Conservation (phyloP, 352 stramenopile species). For the Globisporangium nodosum region DNA sequence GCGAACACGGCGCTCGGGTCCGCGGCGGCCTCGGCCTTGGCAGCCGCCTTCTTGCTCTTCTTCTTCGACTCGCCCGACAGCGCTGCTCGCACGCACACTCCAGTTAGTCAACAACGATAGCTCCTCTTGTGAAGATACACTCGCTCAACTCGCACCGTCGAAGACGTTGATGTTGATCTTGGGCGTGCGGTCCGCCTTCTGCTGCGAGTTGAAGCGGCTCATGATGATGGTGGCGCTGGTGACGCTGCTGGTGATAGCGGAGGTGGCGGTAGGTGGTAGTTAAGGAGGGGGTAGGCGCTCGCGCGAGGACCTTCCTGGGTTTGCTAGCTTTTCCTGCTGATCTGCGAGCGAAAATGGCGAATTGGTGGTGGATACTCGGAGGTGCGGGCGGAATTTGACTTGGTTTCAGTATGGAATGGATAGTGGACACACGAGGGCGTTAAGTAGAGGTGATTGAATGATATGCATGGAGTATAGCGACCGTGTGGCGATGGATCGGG, state of each 20-base stretch:
- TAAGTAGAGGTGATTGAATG: background rate
- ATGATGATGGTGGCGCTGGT: conserved; percentile 1
- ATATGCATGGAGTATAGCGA: too few species aligned
- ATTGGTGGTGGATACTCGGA: background rate
- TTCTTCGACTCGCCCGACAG: conserved; percentile 29
- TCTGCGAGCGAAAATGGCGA: background rate
- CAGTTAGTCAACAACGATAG: background rate
- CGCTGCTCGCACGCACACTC: background rate
- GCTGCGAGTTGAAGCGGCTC: conserved; percentile 13
- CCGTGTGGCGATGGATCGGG: too few species aligned
- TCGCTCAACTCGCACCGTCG: conserved; percentile 8
- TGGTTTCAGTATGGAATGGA: background rate
- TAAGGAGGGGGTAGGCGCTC: background rate
- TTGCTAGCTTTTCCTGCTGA: background rate
- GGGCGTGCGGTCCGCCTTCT: conserved; percentile 13
- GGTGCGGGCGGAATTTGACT: background rate
- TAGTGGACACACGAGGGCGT: background rate
- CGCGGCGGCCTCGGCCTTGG: conserved; percentile 22
- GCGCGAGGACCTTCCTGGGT: background rate
- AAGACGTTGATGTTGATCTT: conserved; percentile 19
- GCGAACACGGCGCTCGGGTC: conserved; percentile 55
- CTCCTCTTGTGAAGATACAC: too few species aligned
- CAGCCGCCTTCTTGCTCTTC: conserved; percentile 55
- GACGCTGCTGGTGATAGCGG: background rate
- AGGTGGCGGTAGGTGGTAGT: background rate